Percentiles rank a stretch among this genome's conserved stretches.
phyloP scores from a whole-genome alignment of 768 basidiomycete genomes.

The Lactarius akahatsu region DNA sequence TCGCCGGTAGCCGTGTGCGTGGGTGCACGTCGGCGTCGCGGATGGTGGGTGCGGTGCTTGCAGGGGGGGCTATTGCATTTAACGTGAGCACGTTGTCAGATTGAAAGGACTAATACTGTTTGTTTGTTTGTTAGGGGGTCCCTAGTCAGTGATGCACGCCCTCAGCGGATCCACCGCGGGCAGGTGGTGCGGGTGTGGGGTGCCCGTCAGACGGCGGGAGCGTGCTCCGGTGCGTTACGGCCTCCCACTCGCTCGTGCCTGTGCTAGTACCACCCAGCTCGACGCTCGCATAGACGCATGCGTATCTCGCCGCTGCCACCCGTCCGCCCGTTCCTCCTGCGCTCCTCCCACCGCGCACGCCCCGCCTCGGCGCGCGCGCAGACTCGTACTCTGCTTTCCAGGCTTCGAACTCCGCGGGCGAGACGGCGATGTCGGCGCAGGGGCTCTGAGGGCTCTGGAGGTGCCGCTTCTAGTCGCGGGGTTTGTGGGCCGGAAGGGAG shows the following conservation, averaged over 20 bases:
- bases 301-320: constrained; percentile 35
- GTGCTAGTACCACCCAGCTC: not conserved
- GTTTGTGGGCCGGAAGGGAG: constrained; percentile 11
- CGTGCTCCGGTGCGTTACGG: constrained; percentile 12
- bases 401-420: constrained; percentile 39
- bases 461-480: constrained; percentile 21
- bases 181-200: no score
- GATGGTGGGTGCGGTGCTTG: no score
- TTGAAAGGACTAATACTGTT: no score
- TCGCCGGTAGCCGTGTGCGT: no score
- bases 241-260: constrained; percentile 20
- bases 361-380: no score
- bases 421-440: constrained; percentile 18
- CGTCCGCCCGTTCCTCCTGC: constrained; percentile 46
- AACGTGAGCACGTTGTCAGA: no score
- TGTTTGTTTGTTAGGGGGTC: no score
- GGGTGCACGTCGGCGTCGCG: no score
- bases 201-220: not conserved
- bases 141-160: no score
- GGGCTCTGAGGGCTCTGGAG: not conserved
- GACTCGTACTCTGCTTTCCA: constrained; percentile 69
- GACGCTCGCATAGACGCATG: no score
- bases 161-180: no score
- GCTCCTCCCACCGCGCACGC: constrained; percentile 59
- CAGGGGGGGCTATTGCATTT: no score